Evolutionary conservation across 352 stramenopile species (phyloP).

Genomic region (Blastocystis sp.): DNA sequence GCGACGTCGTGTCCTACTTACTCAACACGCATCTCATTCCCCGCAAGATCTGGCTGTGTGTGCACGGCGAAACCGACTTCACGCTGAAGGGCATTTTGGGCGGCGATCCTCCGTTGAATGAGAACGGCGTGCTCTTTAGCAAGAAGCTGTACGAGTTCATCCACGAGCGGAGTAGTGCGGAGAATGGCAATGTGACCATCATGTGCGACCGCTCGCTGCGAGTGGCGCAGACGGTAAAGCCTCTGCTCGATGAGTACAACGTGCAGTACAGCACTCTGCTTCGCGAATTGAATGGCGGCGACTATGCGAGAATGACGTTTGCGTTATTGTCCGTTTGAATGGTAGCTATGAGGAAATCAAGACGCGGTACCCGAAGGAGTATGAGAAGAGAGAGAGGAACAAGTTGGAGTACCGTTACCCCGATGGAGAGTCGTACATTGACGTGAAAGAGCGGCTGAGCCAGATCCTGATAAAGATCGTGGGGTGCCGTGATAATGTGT

Average conservation of each 20-base stretch:
- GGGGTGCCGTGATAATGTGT: slow-evolving; percentile 77
- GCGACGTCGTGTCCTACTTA: slow-evolving; percentile 73
- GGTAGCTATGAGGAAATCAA: slow-evolving; percentile 79
- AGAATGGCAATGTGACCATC: slow-evolving; percentile 43
- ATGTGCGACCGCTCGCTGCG: slow-evolving; percentile 58
- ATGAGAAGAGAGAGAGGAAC: slow-evolving; percentile 79
- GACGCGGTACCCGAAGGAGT: slow-evolving; percentile 82
- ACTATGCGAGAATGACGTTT: slow-evolving; percentile 82
- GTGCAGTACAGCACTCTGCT: slow-evolving; percentile 81
- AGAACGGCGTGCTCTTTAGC: slow-evolving; percentile 80
- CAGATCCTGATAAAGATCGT: slow-evolving; percentile 86
- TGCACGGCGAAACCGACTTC: slow-evolving; percentile 80
- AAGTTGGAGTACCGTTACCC: slow-evolving; percentile 86
- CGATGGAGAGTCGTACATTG: slow-evolving; percentile 86
- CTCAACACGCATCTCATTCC: slow-evolving; percentile 87
- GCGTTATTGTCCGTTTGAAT: neutral
- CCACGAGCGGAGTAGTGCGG: slow-evolving; percentile 74
- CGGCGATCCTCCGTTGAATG: slow-evolving; percentile 76
- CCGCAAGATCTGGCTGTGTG: slow-evolving; percentile 84
- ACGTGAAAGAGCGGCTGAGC: slow-evolving; percentile 86
- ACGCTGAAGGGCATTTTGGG: slow-evolving; percentile 78
- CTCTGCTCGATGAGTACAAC: slow-evolving; percentile 67
- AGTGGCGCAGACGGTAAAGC: slow-evolving; percentile 61
- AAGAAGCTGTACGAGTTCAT: slow-evolving; percentile 82
- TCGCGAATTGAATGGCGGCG: slow-evolving; percentile 84